Conservation (phyloP, 305 asterid species). For the Andrographis paniculata region DNA sequence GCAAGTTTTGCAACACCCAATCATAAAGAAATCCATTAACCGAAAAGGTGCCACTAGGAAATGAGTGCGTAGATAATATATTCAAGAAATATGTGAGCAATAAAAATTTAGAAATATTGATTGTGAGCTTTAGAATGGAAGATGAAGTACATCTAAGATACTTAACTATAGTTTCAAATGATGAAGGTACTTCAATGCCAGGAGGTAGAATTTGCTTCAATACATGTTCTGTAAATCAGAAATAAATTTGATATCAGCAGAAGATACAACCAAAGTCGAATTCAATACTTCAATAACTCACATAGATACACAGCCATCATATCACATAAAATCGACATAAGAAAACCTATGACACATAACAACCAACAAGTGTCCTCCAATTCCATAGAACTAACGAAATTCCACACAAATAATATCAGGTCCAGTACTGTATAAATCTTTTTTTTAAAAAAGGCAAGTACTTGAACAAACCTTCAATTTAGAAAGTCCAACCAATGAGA, state of each 20-base stretch:
- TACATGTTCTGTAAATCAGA: slow-evolving; percentile 59
- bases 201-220: slow-evolving; percentile 82
- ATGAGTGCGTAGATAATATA: slow-evolving; percentile 8
- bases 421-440: too few relatives aligned
- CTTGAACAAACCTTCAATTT: too few relatives aligned
- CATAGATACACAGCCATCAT: neutral
- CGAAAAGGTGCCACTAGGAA: slow-evolving; percentile 6
- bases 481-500: too few relatives aligned
- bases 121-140: slow-evolving; percentile 6
- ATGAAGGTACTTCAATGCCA: slow-evolving; percentile 79
- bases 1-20: slow-evolving; percentile 12
- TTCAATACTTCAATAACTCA: slow-evolving; percentile 2
- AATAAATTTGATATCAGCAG: slow-evolving; percentile 2
- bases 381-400: too few relatives aligned
- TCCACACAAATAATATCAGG: too few relatives aligned
- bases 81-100: neutral
- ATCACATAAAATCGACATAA: slow-evolving; percentile 2
- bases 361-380: slow-evolving; percentile 3
- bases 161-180: slow-evolving; percentile 98
- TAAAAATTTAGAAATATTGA: neutral
- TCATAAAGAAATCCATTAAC: slow-evolving; percentile 5
- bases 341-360: neutral
- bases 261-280: slow-evolving; percentile 5
- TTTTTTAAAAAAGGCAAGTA: too few relatives aligned
- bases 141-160: slow-evolving; percentile 24